Evolutionary conservation across 2,329 filamentous ascomycete genomes (phyloP).

Genomic region (Fusarium scirpi): DNA sequence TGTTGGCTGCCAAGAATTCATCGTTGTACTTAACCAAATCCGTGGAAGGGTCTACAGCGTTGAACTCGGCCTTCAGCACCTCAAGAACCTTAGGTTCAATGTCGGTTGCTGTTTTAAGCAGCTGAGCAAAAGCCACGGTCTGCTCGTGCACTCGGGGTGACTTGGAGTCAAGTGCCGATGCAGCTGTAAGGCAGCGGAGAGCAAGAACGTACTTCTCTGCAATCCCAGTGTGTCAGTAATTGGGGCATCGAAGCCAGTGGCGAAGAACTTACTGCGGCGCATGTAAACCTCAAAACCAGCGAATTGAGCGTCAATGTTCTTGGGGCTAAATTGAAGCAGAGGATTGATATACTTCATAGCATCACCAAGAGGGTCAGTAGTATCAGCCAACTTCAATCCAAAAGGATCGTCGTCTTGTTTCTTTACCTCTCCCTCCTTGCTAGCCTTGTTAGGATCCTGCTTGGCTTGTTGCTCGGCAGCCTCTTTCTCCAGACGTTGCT

Average conservation of each 20-base stretch:
- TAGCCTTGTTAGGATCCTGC: conserved; percentile 84
- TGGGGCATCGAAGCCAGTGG: not conserved
- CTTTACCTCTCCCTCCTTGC: conserved; percentile 73
- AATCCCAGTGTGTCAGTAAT: not conserved
- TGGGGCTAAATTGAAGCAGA: conserved; percentile 83
- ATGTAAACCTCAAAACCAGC: conserved; percentile 92
- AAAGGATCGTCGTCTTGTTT: conserved; percentile 93
- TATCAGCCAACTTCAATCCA: conserved; percentile 82
- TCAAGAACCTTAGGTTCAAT: conserved; percentile 74
- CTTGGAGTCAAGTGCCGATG: conserved; percentile 74
- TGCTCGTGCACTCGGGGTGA: conserved; percentile 83
- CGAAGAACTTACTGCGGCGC: conserved; percentile 74
- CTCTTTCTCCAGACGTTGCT: conserved; percentile 73
- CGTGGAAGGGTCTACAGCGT: conserved; percentile 66
- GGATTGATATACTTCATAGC: conserved; percentile 88
- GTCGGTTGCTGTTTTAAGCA: conserved; percentile 67
- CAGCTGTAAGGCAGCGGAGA: conserved; percentile 83
- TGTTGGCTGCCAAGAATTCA: conserved; percentile 72
- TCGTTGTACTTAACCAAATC: conserved; percentile 75
- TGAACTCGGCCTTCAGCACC: conserved; percentile 77
- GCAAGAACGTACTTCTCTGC: conserved; percentile 89
- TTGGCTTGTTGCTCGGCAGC: conserved; percentile 83
- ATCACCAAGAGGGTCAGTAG: conserved; percentile 84
- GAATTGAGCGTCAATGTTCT: conserved; percentile 83
- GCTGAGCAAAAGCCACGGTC: conserved; percentile 74